Evolutionary conservation across 2,329 filamentous ascomycete genomes (phyloP), one percentile per base, ranked within the genome.

Genomic region (Harringtonia lauricola): DNA sequence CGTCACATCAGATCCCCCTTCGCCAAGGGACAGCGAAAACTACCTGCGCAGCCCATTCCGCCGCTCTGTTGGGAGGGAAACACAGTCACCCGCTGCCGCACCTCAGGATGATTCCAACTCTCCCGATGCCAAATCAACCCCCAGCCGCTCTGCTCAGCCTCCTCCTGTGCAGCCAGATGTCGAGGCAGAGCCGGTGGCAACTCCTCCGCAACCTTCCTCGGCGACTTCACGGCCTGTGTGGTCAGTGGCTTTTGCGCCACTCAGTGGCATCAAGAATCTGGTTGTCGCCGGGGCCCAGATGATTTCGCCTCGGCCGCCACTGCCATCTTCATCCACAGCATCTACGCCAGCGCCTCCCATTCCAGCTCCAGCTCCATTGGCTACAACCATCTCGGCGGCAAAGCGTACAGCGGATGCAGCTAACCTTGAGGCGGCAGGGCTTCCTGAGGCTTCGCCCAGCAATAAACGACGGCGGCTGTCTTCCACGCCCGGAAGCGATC

Each of bases 1-100:
- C 46, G 70, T 79, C 31, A 74, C 75, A 12, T 76, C 74, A 0
- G 74, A 78, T 49, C 71, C 72, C 8, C 72, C 74, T 1, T 77
- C 75, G 0, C 74, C 75, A 2, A 69, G 70, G 41, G 64, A 58
- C 8, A 64, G 63, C n/a, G 70, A 72, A 36, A 64, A 64, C 29
- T 66, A 69, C 12, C 59, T 79, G 3, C 66, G 73, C 14, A 79
- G 75, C 44, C 75, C 75, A 0, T 79, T 79, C 49, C 64, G 69
- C 41, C 57, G 63, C 14, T 63, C 63, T 3, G 47, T 51, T 12
- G 48, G 54, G 29, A 58, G 58, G 43, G 57, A 55, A 15, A 59
- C 54, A 26, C 51, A 55, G 34, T 59, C 57, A 1, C 57, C 58
- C 1, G 59, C 55, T 6, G 49, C 46, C 9, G 15, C 30, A 14